phyloP scores from a whole-genome alignment of 2,329 filamentous ascomycete species.

The Endothia cerciana region DNA sequence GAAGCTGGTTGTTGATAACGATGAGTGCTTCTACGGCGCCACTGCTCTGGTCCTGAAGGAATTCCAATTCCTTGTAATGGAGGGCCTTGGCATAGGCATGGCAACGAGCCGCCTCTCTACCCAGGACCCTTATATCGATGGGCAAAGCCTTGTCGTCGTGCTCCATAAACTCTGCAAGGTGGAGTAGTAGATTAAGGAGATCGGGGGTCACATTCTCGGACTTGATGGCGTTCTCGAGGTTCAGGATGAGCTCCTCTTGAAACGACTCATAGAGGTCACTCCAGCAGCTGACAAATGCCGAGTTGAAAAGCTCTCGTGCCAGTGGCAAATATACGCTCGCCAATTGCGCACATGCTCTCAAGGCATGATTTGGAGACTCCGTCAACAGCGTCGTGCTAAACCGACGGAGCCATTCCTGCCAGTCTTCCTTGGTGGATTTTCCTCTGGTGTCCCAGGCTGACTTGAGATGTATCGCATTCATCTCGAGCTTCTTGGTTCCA shows the following conservation, averaged over 20 bases:
- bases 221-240: constrained; percentile 93
- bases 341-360: constrained; percentile 89
- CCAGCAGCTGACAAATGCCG: constrained; percentile 98
- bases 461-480: constrained; percentile 97
- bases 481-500: constrained; percentile 89
- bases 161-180: constrained; percentile 99
- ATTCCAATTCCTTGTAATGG: constrained; percentile 98
- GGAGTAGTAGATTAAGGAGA: constrained; percentile 89
- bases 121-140: constrained; percentile 93
- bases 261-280: constrained; percentile 96
- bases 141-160: constrained; percentile 98
- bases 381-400: constrained; percentile 95
- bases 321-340: constrained; percentile 91
- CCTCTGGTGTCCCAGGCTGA: constrained; percentile 96
- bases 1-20: constrained; percentile 98
- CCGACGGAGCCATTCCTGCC: constrained; percentile 97
- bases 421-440: constrained; percentile 97
- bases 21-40: constrained; percentile 96
- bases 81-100: constrained; percentile 98
- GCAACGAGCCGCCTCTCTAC: constrained; percentile 92
- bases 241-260: constrained; percentile 92
- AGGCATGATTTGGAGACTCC: constrained; percentile 93
- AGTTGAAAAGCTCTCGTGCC: constrained; percentile 94
- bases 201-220: constrained; percentile 96
- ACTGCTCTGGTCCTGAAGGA: constrained; percentile 95